Evolutionary conservation across 768 basidiomycete species (phyloP).

Genomic region (Leccinum subgranulosum): DNA sequence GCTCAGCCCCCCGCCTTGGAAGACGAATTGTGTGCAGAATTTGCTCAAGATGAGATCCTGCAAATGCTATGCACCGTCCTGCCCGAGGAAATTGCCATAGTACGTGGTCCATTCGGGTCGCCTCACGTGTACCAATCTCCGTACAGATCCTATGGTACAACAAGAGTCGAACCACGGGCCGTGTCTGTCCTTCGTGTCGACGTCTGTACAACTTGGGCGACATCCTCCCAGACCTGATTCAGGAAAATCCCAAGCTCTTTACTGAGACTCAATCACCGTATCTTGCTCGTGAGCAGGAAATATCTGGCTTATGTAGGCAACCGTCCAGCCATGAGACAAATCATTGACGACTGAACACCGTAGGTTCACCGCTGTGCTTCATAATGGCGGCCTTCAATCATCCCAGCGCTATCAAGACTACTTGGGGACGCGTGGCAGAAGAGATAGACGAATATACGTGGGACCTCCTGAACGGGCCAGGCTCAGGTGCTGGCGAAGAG

Average conservation of each 20-base stretch:
- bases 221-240: conserved; percentile 47
- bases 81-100: conserved; percentile 69
- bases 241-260: conserved; percentile 15
- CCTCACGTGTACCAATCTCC: neutral
- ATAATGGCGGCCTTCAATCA: conserved; percentile 66
- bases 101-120: conserved; percentile 33
- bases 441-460: conserved; percentile 69
- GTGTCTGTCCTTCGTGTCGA: conserved; percentile 78
- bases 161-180: conserved; percentile 66
- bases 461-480: conserved; percentile 51
- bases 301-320: conserved; percentile 73
- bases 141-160: conserved; percentile 79
- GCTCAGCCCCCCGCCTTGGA: conserved; percentile 61
- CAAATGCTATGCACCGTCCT: conserved; percentile 69
- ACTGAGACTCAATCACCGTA: conserved; percentile 34
- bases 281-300: conserved; percentile 57
- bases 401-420: conserved; percentile 57
- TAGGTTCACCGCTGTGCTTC: conserved; percentile 78
- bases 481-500: conserved; percentile 33
- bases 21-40: conserved; percentile 71
- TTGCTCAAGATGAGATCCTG: conserved; percentile 70
- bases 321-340: conserved; percentile 3
- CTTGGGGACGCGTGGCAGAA: conserved; percentile 67
- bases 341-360: conserved; percentile 1
- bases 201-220: conserved; percentile 72